phyloP scores from a whole-genome alignment of 495 filamentous ascomycete species.

The Neurospora sublineolata region DNA sequence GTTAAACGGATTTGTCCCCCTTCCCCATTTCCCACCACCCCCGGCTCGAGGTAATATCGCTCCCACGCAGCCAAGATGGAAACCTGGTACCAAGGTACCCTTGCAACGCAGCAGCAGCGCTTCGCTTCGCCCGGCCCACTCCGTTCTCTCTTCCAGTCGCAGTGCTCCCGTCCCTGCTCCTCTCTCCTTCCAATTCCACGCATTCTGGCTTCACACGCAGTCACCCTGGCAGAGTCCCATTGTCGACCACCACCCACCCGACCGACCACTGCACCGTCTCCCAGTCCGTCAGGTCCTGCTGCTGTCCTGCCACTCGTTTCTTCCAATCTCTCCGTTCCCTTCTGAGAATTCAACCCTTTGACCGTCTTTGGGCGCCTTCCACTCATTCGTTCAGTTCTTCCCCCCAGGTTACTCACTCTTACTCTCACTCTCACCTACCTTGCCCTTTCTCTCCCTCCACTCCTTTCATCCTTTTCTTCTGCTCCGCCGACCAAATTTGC shows the following conservation, averaged over 20 bases:
- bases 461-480: constrained; percentile 5
- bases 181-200: neutral
- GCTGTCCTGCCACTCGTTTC: neutral
- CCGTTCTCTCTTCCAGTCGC: neutral
- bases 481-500: constrained; percentile 8
- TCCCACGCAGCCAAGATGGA: neutral
- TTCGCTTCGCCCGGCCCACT: neutral
- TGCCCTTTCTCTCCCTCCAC: constrained; percentile 8
- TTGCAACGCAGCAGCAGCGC: neutral
- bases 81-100: neutral
- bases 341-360: constrained; percentile 7
- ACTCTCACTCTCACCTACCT: constrained; percentile 8
- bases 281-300: neutral
- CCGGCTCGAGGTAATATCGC: neutral
- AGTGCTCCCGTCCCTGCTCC: neutral
- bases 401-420: constrained; percentile 10
- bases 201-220: neutral
- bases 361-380: constrained; percentile 5
- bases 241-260: neutral
- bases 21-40: neutral
- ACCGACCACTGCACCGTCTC: neutral
- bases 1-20: neutral
- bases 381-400: neutral
- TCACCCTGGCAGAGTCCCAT: neutral
- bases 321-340: constrained; percentile 13